Evolutionary conservation across 2,329 filamentous ascomycete species (phyloP).

Genomic region (Aspergillus arachidicola): DNA sequence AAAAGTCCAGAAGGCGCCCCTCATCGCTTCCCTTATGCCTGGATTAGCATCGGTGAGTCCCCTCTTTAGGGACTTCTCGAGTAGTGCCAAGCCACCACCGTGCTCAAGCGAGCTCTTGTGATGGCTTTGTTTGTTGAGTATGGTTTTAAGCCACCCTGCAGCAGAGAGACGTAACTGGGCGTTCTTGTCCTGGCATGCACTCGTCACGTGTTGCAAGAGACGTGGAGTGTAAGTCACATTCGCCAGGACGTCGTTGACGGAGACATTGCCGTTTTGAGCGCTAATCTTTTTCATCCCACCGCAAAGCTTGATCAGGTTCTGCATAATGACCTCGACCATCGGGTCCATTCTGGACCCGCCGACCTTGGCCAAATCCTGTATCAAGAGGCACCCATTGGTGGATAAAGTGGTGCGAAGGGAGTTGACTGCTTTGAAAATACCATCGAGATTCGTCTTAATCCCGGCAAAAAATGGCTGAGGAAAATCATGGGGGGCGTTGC

Average conservation of each 20-base stretch:
- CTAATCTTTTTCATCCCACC: constrained; percentile 91
- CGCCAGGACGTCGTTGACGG: constrained; percentile 78
- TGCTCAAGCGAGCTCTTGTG: constrained; percentile 86
- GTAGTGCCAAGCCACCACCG: constrained; percentile 75
- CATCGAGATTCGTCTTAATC: constrained; percentile 76
- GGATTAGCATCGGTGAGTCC: constrained; percentile 89
- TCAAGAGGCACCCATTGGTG: constrained; percentile 78
- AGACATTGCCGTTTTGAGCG: constrained; percentile 77
- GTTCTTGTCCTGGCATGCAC: constrained; percentile 89
- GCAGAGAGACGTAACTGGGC: constrained; percentile 80
- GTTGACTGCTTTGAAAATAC: constrained; percentile 80
- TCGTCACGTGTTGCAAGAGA: constrained; percentile 82
- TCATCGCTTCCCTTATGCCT: constrained; percentile 82
- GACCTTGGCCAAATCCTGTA: constrained; percentile 80
- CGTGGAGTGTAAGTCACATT: constrained; percentile 78
- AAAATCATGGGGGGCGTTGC: constrained; percentile 80
- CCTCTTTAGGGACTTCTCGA: constrained; percentile 88
- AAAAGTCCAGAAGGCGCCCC: constrained; percentile 85
- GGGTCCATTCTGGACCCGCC: constrained; percentile 79
- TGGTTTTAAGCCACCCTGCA: constrained; percentile 78
- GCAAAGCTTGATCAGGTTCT: constrained; percentile 85
- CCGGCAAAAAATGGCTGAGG: constrained; percentile 68
- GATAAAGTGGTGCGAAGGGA: constrained; percentile 88
- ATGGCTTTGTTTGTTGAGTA: constrained; percentile 72
- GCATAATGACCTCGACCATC: constrained; percentile 87